Conservation (phyloP, 2,329 filamentous ascomycete genomes). For the Microsporum audouinii region DNA sequence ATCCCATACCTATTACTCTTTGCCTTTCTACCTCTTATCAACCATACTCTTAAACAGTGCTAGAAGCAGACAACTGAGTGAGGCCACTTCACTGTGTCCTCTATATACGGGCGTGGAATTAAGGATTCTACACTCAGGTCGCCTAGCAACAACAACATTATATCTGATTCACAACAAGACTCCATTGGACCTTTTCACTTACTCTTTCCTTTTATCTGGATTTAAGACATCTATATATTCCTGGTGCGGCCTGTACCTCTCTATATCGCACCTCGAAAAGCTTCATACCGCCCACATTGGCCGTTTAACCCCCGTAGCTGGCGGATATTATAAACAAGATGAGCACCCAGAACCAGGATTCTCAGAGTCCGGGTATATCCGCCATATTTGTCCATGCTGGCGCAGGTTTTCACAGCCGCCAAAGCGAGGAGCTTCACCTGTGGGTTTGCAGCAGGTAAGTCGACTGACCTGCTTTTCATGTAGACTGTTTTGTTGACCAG, state of each 20-base stretch:
- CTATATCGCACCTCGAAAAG: not conserved
- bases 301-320: not conserved
- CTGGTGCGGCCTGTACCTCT: not conserved
- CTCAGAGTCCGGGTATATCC: constrained; percentile 40
- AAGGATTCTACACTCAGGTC: not conserved
- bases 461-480: not conserved
- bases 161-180: not conserved
- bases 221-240: not conserved
- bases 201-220: not conserved
- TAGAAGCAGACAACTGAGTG: not conserved
- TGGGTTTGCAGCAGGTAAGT: constrained; percentile 78
- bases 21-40: not conserved
- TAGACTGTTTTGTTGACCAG: constrained; percentile 6
- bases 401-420: constrained; percentile 79
- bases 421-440: constrained; percentile 76
- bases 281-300: not conserved
- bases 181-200: not conserved
- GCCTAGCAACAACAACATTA: not conserved
- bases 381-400: constrained; percentile 94
- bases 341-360: not conserved
- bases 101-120: not conserved
- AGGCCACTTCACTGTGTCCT: not conserved
- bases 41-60: not conserved
- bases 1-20: not conserved
- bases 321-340: not conserved